Base-by-base conservation (phyloP, 305 asterid genomes). In the Solanum chacoense region DNA sequence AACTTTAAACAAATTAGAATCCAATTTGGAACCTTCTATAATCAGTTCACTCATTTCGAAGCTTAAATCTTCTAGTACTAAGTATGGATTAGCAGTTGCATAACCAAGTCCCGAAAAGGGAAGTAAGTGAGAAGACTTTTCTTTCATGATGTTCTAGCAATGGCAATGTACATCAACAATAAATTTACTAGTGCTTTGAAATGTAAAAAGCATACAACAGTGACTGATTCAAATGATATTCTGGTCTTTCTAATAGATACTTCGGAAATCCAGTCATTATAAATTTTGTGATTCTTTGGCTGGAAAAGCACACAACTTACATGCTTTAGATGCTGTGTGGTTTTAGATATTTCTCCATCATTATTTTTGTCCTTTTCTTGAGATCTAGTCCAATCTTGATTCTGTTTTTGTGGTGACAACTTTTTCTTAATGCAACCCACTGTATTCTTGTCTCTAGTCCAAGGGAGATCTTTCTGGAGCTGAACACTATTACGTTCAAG, bases 401-500 rank as follows among this genome's bases (percentile, higher is more conserved):
- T 38, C 8, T 24, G 35, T 79, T 38, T 42, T 4, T 83, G 13
- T 83, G 42, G 40, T 0, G 22, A 83, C 22, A 31, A 12, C 6
- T 20, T 50, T 83, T 83, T 29, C 73, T 83, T 20, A 0, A 50
- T 20, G 16, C 2, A 31, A 83, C 87, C 11, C 20, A 3, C 8
- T 83, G 87, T 16, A 11, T 18, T 83, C 16, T 75, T 12, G 86
- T 78, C 28, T 76, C 80, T 94, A 95, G 99, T 89, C 93, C 12
- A 94, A 94, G 63, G 94, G 96, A 87, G 96, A 97, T 91, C 91
- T 93, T 84, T 65, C 86, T 28, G 97, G 93, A 89, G 98, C 99
- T 16, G 98, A 96, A 91, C 97, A 93, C 26, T 91, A 89, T 85
- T 94, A 92, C 88, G 59, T 83, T 84, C 95, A 91, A 71, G 98